Percentiles rank a stretch among this genome's conserved stretches.
phyloP scores from a whole-genome alignment of 1,139 yeast species.

The Eremothecium cymbalariae region DNA sequence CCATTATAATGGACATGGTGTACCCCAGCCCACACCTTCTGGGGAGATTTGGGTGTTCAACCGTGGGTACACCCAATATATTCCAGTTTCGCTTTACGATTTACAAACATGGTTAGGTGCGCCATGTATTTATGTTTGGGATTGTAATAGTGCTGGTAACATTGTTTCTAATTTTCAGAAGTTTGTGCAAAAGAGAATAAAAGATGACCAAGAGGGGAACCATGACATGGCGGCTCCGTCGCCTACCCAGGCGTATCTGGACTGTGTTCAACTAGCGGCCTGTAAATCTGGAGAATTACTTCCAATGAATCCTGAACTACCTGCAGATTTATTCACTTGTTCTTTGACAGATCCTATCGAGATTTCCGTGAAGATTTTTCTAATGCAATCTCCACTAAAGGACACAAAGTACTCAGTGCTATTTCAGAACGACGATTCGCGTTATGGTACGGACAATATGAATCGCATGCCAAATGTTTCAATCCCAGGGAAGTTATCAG shows the following conservation, averaged over 20 bases:
- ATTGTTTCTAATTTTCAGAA: constrained; percentile 83
- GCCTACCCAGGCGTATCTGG: constrained; percentile 52
- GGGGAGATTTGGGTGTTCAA: constrained; percentile 99
- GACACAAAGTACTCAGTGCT: constrained; percentile 52
- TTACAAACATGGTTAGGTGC: constrained; percentile 97
- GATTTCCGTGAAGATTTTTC: constrained; percentile 85
- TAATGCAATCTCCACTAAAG: constrained; percentile 70
- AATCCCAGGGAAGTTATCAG: constrained; percentile 86
- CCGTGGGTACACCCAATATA: constrained; percentile 92
- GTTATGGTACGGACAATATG: constrained; percentile 21
- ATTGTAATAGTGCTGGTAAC: constrained; percentile 92
- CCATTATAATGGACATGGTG: constrained; percentile 98
- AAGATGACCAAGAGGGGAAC: constrained; percentile 72
- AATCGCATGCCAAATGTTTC: constrained; percentile 45
- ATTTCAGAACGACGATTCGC: constrained; percentile 38
- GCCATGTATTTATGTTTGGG: constrained; percentile 91
- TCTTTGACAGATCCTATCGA: constrained; percentile 95
- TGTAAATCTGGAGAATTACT: constrained; percentile 78
- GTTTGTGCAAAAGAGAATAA: constrained; percentile 84
- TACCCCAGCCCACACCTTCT: constrained; percentile 91
- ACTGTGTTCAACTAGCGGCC: constrained; percentile 90
- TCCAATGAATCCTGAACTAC: constrained; percentile 91
- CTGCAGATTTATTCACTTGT: constrained; percentile 93
- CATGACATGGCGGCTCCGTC: constrained; percentile 59
- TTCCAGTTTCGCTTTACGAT: constrained; percentile 89